phyloP scores from a whole-genome alignment of 2,329 filamentous ascomycete genomes.

The Emmonsiellopsis sp. region DNA sequence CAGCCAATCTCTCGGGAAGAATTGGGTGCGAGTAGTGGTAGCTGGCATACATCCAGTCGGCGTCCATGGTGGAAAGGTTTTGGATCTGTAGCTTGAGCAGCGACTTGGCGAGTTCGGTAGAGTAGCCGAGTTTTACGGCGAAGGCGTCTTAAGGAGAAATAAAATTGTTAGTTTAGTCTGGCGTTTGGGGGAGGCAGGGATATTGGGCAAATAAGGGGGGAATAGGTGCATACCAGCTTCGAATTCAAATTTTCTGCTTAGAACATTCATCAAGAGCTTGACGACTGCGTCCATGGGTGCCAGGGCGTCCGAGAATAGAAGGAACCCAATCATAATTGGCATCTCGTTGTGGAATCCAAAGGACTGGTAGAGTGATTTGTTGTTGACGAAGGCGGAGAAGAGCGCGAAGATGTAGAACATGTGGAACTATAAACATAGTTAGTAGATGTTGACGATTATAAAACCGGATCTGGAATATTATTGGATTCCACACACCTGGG shows the following conservation, averaged over 20 bases:
- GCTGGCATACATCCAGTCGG: slow-evolving; percentile 95
- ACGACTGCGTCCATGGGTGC: slow-evolving; percentile 89
- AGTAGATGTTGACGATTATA: not conserved
- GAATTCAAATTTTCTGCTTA: slow-evolving; percentile 92
- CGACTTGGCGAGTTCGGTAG: slow-evolving; percentile 70
- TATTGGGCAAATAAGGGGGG: slow-evolving; percentile 51
- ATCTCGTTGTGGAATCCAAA: slow-evolving; percentile 80
- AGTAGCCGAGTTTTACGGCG: slow-evolving; percentile 75
- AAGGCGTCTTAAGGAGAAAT: slow-evolving; percentile 57
- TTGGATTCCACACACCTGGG: slow-evolving; percentile 50
- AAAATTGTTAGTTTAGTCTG: slow-evolving; percentile 14
- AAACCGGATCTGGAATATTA: slow-evolving; percentile 2
- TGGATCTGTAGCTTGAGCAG: slow-evolving; percentile 97
- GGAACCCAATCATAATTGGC: slow-evolving; percentile 94
- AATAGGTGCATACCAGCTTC: slow-evolving; percentile 58
- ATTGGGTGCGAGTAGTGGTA: slow-evolving; percentile 99
- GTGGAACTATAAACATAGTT: slow-evolving; percentile 55
- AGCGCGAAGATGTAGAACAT: slow-evolving; percentile 95
- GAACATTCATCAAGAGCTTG: slow-evolving; percentile 90
- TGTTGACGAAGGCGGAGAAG: slow-evolving; percentile 97
- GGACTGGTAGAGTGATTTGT: slow-evolving; percentile 76
- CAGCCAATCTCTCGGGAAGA: slow-evolving; percentile 82
- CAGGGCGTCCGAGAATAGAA: slow-evolving; percentile 94
- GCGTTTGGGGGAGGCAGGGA: not conserved
- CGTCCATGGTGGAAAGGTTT: slow-evolving; percentile 97